Percentiles rank a stretch among this genome's conserved stretches.
Conservation (phyloP, 768 basidiomycete species). For the Pleurotus salmoneostramineus region DNA sequence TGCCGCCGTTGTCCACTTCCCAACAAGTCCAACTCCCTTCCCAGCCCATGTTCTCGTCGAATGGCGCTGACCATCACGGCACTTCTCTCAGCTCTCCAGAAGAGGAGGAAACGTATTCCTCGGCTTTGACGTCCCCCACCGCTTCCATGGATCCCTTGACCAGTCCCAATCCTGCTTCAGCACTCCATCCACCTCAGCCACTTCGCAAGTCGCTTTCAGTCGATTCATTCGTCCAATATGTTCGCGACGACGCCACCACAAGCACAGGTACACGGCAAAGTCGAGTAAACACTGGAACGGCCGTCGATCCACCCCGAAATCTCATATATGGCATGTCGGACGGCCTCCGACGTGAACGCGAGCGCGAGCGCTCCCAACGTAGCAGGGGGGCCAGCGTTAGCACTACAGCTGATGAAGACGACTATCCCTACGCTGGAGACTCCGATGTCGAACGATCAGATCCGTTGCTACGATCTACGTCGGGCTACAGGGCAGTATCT, state of each 20-base stretch:
- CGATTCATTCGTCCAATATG: slow-evolving; percentile 63
- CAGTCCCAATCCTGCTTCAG: slow-evolving; percentile 19
- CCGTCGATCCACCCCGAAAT: slow-evolving; percentile 28
- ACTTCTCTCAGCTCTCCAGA: slow-evolving; percentile 6
- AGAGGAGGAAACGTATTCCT: slow-evolving; percentile 13
- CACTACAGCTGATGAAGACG: slow-evolving; percentile 37
- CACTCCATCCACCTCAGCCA: slow-evolving; percentile 29
- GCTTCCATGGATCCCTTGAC: slow-evolving; percentile 11
- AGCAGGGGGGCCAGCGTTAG: slow-evolving; percentile 55
- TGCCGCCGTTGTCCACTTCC: neutral
- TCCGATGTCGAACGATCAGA: slow-evolving; percentile 54
- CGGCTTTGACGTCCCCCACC: slow-evolving; percentile 15
- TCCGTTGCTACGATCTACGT: slow-evolving; percentile 31
- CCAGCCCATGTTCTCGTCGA: neutral
- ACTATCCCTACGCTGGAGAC: slow-evolving; percentile 34
- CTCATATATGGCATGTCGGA: slow-evolving; percentile 18
- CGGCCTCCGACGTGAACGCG: slow-evolving; percentile 18
- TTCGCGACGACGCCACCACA: slow-evolving; percentile 28
- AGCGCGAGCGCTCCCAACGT: slow-evolving; percentile 32
- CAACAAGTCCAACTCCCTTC: neutral
- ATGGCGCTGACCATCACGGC: neutral
- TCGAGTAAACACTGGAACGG: slow-evolving; percentile 30
- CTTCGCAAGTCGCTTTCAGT: slow-evolving; percentile 76
- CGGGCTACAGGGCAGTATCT: slow-evolving; percentile 44
- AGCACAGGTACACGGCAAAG: slow-evolving; percentile 28